These are phyloP conservation scores for Fagus crenata DNA, from an alignment of 306 rosid genomes.

Conservation along the genomic window DNA sequence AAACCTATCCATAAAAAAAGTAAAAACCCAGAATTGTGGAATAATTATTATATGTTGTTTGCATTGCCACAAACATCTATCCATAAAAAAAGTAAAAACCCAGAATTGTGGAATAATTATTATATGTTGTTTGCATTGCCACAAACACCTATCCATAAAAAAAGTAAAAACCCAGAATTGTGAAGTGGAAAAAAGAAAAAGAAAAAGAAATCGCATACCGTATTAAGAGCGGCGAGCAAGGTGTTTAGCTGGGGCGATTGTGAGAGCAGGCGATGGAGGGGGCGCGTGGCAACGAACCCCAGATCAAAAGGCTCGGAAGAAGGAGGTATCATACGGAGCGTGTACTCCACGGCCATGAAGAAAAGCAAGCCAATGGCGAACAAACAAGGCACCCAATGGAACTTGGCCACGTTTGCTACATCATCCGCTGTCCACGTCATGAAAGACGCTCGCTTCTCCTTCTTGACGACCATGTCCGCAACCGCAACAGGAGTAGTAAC, in stretches of 20 bases:
- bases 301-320: constrained; percentile 82
- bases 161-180: too few relatives aligned
- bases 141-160: too few relatives aligned
- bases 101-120: too few relatives aligned
- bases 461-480: constrained; percentile 27
- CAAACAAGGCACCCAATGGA: constrained; percentile 80
- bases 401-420: constrained; percentile 54
- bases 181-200: neutral
- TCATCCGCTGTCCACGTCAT: constrained; percentile 69
- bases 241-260: constrained; percentile 68
- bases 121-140: too few relatives aligned
- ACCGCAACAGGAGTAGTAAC: neutral
- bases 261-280: constrained; percentile 62
- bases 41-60: too few relatives aligned
- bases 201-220: constrained; percentile 40
- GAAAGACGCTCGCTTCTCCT: constrained; percentile 39
- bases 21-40: too few relatives aligned
- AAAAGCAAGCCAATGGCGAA: constrained; percentile 63
- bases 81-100: too few relatives aligned
- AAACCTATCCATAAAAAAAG: too few relatives aligned
- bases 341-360: constrained; percentile 95
- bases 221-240: constrained; percentile 65
- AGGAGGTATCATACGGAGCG: constrained; percentile 84
- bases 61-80: too few relatives aligned
- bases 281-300: constrained; percentile 69